Evolutionary conservation across 345 rosid genomes (phyloP).

Genomic region (Combretum micranthum): DNA sequence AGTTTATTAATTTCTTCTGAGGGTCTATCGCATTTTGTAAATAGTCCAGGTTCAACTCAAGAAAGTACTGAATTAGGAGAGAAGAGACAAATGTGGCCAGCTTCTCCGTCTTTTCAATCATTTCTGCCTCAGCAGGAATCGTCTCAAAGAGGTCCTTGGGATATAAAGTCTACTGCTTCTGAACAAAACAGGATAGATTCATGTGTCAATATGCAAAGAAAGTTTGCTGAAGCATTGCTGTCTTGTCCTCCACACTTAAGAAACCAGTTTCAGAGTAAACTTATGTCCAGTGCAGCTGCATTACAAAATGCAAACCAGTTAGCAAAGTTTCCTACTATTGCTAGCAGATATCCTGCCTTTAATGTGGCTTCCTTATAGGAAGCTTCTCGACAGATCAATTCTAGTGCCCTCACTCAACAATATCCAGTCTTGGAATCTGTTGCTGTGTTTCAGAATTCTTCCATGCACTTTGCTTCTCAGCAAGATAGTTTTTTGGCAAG

Average conservation of each 20-base stretch:
- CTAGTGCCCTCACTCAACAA: conserved; percentile 17
- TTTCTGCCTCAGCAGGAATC: conserved; percentile 17
- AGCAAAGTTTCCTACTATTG: conserved; percentile 8
- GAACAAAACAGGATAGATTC: conserved; percentile 14
- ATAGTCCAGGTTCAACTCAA: conserved; percentile 11
- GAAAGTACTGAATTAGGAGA: conserved; percentile 22
- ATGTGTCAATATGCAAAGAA: conserved; percentile 18
- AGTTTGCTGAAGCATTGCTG: conserved; percentile 10
- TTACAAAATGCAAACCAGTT: conserved; percentile 16
- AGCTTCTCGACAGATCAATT: conserved; percentile 6
- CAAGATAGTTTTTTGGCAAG: conserved; percentile 17
- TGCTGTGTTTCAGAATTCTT: conserved; percentile 20
- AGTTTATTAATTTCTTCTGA: conserved; percentile 18
- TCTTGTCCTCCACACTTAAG: conserved; percentile 10
- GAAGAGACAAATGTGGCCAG: conserved; percentile 19
- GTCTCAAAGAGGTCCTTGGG: conserved; percentile 20
- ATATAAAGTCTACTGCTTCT: conserved; percentile 5
- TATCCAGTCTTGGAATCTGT: conserved; percentile 30
- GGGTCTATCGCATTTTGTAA: conserved; percentile 12
- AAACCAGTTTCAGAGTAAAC: conserved; percentile 22
- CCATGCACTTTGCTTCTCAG: conserved; percentile 15
- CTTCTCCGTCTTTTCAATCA: conserved; percentile 22
- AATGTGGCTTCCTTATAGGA: conserved; percentile 15
- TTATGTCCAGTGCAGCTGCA: conserved; percentile 11
- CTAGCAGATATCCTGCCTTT: conserved; percentile 15